These are phyloP conservation scores for Oryza meridionalis DNA, from an alignment of 176 grass and related monocot genomes.

Conservation along the genomic window DNA sequence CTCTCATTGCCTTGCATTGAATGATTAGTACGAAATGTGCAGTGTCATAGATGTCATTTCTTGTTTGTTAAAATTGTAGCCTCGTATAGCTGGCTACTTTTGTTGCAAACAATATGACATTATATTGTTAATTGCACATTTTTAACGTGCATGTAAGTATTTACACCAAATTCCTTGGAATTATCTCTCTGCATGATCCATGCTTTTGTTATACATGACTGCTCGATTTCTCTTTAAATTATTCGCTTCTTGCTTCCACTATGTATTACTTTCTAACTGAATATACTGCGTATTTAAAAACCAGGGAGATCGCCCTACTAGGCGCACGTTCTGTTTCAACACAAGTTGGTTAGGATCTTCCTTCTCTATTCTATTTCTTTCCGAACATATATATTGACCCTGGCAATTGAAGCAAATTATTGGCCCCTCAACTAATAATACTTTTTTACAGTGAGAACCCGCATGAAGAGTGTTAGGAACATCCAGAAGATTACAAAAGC, in stretches of 20 bases:
- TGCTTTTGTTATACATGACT: background rate
- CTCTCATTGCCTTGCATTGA: background rate
- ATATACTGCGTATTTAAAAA: slow-evolving; percentile 29
- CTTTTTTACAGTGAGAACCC: slow-evolving; percentile 65
- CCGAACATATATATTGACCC: background rate
- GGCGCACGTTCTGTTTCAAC: slow-evolving; percentile 78
- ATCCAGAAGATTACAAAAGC: slow-evolving; percentile 99
- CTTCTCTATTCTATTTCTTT: background rate
- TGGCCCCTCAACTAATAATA: background rate
- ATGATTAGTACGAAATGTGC: background rate
- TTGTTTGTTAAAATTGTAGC: background rate
- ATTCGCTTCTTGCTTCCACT: background rate
- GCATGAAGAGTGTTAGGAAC: slow-evolving; percentile 99
- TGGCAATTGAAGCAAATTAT: background rate
- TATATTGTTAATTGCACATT: background rate
- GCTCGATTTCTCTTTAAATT: background rate
- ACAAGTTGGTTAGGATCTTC: slow-evolving; percentile 67
- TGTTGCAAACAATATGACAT: background rate
- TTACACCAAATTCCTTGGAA: background rate
- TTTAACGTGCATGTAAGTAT: background rate
- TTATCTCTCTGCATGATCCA: slow-evolving; percentile 3
- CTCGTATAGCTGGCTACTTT: background rate
- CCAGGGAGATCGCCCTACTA: slow-evolving; percentile 61
- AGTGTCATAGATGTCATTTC: background rate
- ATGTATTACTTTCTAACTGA: background rate